A percentile compares a stretch with the other conserved stretches of the same genome.
Evolutionary conservation across 2,329 filamentous ascomycete species (phyloP).

Genomic region (Lithohypha guttulata): DNA sequence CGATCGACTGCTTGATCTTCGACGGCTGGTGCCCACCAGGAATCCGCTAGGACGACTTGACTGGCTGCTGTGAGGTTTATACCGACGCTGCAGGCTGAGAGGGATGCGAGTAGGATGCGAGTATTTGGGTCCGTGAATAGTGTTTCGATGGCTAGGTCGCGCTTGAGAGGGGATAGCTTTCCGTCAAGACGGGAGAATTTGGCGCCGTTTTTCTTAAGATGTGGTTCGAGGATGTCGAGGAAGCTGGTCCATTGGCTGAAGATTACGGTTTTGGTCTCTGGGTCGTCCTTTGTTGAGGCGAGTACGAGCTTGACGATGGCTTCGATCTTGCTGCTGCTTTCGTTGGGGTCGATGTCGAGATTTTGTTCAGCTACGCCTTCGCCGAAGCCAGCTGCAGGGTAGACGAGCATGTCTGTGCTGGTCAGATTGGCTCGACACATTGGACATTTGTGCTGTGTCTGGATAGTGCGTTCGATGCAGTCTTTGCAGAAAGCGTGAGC

Average conservation of each 20-base stretch:
- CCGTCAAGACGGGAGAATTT: constrained; percentile 68
- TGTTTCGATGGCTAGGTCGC: constrained; percentile 60
- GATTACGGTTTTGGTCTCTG: constrained; percentile 64
- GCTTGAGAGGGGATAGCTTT: constrained; percentile 57
- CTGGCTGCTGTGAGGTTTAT: constrained; percentile 79
- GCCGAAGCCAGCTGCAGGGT: constrained; percentile 50
- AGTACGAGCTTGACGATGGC: constrained; percentile 64
- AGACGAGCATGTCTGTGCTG: constrained; percentile 49
- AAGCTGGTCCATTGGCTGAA: constrained; percentile 75
- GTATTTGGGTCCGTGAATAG: constrained; percentile 58
- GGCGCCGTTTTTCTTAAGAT: constrained; percentile 51
- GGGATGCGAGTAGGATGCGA: constrained; percentile 68
- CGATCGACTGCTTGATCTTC: constrained; percentile 86
- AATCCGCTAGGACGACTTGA: constrained; percentile 72
- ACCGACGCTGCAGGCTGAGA: constrained; percentile 74
- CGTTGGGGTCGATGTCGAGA: constrained; percentile 48
- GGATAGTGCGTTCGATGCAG: constrained; percentile 66
- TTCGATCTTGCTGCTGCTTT: constrained; percentile 72
- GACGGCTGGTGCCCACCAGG: constrained; percentile 88
- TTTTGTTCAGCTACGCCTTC: constrained; percentile 38
- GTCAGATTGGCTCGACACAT: constrained; percentile 65
- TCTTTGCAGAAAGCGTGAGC: constrained; percentile 66
- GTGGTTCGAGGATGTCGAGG: constrained; percentile 62
- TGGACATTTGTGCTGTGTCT: constrained; percentile 68
- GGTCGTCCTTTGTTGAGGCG: constrained; percentile 53